Base-by-base conservation (phyloP, 768 basidiomycete genomes). In the Pholiota molesta region DNA sequence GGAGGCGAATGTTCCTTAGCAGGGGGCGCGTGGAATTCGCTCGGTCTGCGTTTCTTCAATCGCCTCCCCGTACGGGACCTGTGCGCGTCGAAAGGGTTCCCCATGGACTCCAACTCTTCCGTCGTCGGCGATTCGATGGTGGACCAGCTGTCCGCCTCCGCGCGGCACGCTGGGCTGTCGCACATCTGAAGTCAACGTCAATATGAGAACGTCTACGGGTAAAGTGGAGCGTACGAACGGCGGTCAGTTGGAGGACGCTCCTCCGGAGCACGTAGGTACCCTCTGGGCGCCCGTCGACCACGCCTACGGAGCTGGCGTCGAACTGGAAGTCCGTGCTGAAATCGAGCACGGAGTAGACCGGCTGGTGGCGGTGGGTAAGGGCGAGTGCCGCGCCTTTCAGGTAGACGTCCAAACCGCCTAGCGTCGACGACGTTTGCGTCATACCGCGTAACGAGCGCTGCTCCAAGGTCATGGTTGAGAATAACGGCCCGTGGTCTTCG, bases 391-490 rank as follows among this genome's bases (percentile, higher is more conserved):
- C 72, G 6, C 75, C 72, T 17, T 75, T 69, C 40, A 75, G 58
- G 63, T 77, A 79, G 11, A 78, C 75, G 57, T 78, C 77, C 16
- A 75, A 63, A 0, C 75, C 77, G 17, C 73, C 76, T n/a, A 77
- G 59, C 1, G 77, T 77, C 3, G 78, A 79, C 8, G 78, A 79
- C 3, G 77, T 75, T 40, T 72, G 77, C 5, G 77, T 76, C 29
- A 44, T 65, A 29, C 44, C 65, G 62, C 62, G 54, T 35, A 60
- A 16, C 21, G 60, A 59, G 2, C 52, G 55, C 21, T 58, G 60
- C 42, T 61, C 61, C 28, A 44, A 51, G 14, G 26, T 29, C 35
- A 55, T 40, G 10, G 60, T 16, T 1, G 31, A 44, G 39, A 56
- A 57, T 7, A 60, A 19, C 11, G 45, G 28, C 7, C n/a, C 26